Evolutionary conservation across 164 flowering plant species (phyloP), one percentile per base, ranked within the genome.

Genomic region (Vitis vinifera): DNA sequence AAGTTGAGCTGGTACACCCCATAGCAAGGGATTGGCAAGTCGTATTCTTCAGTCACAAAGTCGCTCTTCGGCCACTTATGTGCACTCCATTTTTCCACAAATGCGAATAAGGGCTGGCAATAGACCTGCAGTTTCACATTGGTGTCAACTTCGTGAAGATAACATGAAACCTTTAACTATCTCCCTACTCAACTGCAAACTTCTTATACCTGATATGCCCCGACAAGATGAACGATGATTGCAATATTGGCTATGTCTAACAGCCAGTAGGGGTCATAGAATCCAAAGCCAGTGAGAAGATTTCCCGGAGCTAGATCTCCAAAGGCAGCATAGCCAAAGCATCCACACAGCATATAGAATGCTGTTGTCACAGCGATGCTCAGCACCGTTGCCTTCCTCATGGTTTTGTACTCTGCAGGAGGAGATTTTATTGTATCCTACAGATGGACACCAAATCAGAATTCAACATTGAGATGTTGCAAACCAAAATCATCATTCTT

Each of bases 301-400:
- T 89, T 89, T 50, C 87, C 88, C 1, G 93, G 93, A 5, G 91
- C 81, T 0, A 44, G 23, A 69, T 87, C 83, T 2, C 93, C 93
- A 37, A 89, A 89, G 4, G 88, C 91, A 6, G 91, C 91, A 58
- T 89, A 89, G 17, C 93, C 93, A 76, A 83, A 60, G 80, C 88
- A 80, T 16, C 91, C 93, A 70, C 93, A 89, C 49, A 87, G 81
- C 68, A 89, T 10, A 66, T 89, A 89, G 82, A 89, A 89, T 4
- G 72, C 16, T 0, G 93, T 89, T 11, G 91, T 87, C 3, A 82
- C 78, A 0, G 66, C 8, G 1, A 87, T 72, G 75, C 91, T 80
- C 16, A 86, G 23, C 4, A 58, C 1, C 10, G 88, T 78, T 0
- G 91, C 94, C 74, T 82, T 89, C 77, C 81, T 89, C 94, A 89